Percentiles rank a stretch among this genome's conserved stretches.
Conservation (phyloP, 257 asterid genomes). For the Lantana camara region DNA sequence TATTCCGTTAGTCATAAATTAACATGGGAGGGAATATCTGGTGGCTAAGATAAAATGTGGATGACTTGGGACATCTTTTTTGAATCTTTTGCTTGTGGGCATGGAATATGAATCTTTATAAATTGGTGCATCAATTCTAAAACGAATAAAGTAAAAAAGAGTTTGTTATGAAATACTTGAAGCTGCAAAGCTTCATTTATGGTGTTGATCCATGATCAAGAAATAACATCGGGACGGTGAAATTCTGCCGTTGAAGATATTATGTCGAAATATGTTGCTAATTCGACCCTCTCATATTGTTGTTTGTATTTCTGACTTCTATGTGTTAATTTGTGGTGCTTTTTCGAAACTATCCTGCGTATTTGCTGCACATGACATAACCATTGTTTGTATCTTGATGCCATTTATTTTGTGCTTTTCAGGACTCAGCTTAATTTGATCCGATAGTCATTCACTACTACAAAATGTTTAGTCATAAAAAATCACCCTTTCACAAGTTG, state of each 20-base stretch:
- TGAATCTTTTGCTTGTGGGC: slow-evolving; percentile 25
- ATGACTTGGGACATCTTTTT: not conserved
- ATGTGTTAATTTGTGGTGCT: not conserved
- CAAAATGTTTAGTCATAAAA: slow-evolving; percentile 67
- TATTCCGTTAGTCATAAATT: not conserved
- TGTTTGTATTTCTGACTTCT: not conserved
- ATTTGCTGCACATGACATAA: slow-evolving; percentile 13
- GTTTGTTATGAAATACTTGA: slow-evolving; percentile 17
- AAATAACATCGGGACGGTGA: not conserved
- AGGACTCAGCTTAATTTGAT: slow-evolving; percentile 33
- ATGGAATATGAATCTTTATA: not conserved
- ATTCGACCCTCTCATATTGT: not conserved
- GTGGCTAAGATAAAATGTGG: not conserved
- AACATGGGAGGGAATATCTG: not conserved
- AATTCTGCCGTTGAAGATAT: not conserved
- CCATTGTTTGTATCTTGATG: slow-evolving; percentile 1
- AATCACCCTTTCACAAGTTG: slow-evolving; percentile 62
- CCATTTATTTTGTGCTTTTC: slow-evolving; percentile 23
- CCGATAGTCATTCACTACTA: slow-evolving; percentile 11
- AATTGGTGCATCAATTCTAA: not conserved
- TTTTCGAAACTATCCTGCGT: not conserved
- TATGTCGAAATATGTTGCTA: not conserved
- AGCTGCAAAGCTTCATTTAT: slow-evolving; percentile 17
- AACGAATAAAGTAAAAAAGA: slow-evolving; percentile 12
- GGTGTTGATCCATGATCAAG: slow-evolving; percentile 7